Percentiles rank a stretch among this genome's conserved stretches.
These are phyloP conservation scores for Stagonosporopsis cucurbitacearum DNA, from an alignment of 2,329 filamentous ascomycete genomes.

Conservation along the genomic window DNA sequence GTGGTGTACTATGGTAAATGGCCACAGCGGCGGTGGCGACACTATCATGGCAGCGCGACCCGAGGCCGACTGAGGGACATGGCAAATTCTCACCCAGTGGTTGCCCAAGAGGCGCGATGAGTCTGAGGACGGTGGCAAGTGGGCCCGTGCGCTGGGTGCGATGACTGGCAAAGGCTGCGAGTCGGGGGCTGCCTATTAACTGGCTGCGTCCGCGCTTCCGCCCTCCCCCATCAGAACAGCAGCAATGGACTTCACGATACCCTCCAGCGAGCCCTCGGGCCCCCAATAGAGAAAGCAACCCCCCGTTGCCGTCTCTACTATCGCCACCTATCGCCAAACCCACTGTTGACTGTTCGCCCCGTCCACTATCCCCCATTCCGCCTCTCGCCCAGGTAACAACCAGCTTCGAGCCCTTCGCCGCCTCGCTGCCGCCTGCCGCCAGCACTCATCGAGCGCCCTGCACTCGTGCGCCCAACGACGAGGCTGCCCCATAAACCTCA, in stretches of 20 bases:
- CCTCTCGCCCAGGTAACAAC: slow-evolving; percentile 38
- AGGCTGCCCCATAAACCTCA: slow-evolving; percentile 23
- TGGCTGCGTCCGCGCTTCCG: slow-evolving; percentile 36
- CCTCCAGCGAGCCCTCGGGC: slow-evolving; percentile 40
- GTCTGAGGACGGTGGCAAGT: slow-evolving; percentile 35
- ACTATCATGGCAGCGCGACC: slow-evolving; percentile 2
- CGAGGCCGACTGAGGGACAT: slow-evolving; percentile 1
- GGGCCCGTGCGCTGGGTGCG: slow-evolving; percentile 26
- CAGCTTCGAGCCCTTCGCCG: slow-evolving; percentile 35
- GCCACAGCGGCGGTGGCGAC: slow-evolving; percentile 4
- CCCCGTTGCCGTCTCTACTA: slow-evolving; percentile 22
- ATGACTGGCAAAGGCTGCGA: slow-evolving; percentile 34
- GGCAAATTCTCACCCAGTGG: slow-evolving; percentile 16
- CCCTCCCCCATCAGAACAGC: slow-evolving; percentile 36
- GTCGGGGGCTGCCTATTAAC: slow-evolving; percentile 37
- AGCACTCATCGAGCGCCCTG: slow-evolving; percentile 28
- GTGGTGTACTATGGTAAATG: too few species aligned
- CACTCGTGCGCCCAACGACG: slow-evolving; percentile 25
- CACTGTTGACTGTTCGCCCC: slow-evolving; percentile 23
- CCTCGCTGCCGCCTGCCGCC: slow-evolving; percentile 39
- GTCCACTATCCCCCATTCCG: slow-evolving; percentile 22
- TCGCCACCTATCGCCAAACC: slow-evolving; percentile 21
- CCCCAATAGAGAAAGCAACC: slow-evolving; percentile 36
- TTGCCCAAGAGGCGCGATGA: slow-evolving; percentile 24
- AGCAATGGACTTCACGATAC: slow-evolving; percentile 46